phyloP scores from a whole-genome alignment of 2,329 filamentous ascomycete species.

The Ascochyta fabae region DNA sequence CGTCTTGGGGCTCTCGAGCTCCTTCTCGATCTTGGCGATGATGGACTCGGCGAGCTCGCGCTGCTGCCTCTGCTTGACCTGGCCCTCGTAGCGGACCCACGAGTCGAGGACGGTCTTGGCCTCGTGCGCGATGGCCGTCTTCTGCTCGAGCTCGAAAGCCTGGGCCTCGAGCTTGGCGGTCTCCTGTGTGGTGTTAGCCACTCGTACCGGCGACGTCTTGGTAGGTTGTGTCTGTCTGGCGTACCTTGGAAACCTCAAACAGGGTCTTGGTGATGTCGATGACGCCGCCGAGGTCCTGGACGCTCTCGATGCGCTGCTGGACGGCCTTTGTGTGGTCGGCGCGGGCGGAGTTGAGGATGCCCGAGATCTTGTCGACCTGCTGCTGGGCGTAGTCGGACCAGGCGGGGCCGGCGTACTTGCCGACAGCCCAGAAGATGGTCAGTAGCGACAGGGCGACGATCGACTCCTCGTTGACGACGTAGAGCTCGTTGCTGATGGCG shows the following conservation, averaged over 20 bases:
- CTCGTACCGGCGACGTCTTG: too few relatives aligned
- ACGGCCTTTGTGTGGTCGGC: slow-evolving; percentile 95
- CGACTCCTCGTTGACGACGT: slow-evolving; percentile 98
- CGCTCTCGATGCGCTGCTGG: slow-evolving; percentile 90
- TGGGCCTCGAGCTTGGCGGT: slow-evolving; percentile 94
- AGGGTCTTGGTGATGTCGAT: slow-evolving; percentile 96
- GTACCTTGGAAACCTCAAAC: slow-evolving; percentile 97
- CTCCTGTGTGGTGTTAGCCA: slow-evolving; percentile 67
- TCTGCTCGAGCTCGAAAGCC: slow-evolving; percentile 97
- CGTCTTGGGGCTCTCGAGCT: slow-evolving; percentile 96
- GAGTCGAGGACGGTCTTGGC: slow-evolving; percentile 96
- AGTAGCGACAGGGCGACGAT: slow-evolving; percentile 92
- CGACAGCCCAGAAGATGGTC: slow-evolving; percentile 89
- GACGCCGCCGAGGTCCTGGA: slow-evolving; percentile 92
- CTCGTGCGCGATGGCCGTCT: slow-evolving; percentile 88
- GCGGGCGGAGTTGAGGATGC: slow-evolving; percentile 92
- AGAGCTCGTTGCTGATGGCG: slow-evolving; percentile 99
- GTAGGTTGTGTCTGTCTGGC: slow-evolving; percentile 19
- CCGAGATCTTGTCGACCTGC: slow-evolving; percentile 91
- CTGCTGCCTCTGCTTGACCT: slow-evolving; percentile 99
- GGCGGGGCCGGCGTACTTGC: slow-evolving; percentile 90
- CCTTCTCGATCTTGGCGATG: slow-evolving; percentile 98
- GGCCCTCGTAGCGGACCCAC: slow-evolving; percentile 97
- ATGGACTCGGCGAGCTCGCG: slow-evolving; percentile 89
- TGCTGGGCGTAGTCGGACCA: slow-evolving; percentile 92